phyloP scores from a whole-genome alignment of 2,329 filamentous ascomycete genomes.

The Beauveria australis region DNA sequence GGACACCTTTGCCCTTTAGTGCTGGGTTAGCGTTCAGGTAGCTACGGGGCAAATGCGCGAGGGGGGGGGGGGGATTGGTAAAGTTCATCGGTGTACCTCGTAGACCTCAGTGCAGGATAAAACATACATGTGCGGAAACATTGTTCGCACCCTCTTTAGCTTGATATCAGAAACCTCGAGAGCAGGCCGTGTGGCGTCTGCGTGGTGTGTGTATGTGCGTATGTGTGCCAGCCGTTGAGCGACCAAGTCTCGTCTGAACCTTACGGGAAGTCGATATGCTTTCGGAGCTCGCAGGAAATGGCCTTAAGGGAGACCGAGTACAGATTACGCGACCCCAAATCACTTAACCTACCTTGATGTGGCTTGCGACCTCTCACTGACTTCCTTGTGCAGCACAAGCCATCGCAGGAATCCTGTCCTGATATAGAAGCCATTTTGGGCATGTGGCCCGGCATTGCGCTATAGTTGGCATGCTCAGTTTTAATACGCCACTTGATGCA shows the following conservation, averaged over 20 bases:
- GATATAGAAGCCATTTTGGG: not conserved
- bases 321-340: not conserved
- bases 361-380: not conserved
- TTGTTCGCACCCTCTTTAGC: not conserved
- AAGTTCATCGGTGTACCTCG: not conserved
- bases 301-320: not conserved
- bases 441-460: not conserved
- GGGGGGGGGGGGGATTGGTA: not conserved
- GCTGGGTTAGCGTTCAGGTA: not conserved
- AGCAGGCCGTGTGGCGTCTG: not conserved
- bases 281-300: not conserved
- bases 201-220: not conserved
- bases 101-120: not conserved
- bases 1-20: not conserved
- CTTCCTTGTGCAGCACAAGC: not conserved
- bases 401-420: not conserved
- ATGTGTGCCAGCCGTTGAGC: not conserved
- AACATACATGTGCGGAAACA: not conserved
- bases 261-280: not conserved
- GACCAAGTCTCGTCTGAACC: not conserved
- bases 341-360: not conserved
- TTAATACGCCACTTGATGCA: not conserved
- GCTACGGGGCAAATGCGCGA: not conserved
- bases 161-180: not conserved
- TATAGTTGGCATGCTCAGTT: not conserved